phyloP scores from a whole-genome alignment of 306 rosid genomes.

The Prunus mongolica region DNA sequence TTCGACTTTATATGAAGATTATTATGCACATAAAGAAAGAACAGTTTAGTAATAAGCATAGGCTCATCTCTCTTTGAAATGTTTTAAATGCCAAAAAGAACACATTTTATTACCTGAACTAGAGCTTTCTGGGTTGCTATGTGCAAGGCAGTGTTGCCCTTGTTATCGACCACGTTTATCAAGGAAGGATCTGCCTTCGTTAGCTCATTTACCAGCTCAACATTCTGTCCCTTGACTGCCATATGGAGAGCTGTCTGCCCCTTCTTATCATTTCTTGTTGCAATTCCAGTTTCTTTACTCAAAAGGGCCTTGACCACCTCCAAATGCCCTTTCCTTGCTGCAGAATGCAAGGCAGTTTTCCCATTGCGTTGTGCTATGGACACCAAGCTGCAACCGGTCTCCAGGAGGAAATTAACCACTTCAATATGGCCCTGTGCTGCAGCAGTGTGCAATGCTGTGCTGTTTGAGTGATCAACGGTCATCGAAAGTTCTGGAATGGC shows the following conservation, averaged over 20 bases:
- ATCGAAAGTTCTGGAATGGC: conserved; percentile 62
- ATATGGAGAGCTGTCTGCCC: conserved; percentile 85
- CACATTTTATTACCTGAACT: conserved; percentile 39
- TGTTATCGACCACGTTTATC: conserved; percentile 55
- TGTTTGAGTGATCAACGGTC: conserved; percentile 73
- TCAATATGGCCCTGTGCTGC: conserved; percentile 67
- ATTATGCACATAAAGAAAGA: no score
- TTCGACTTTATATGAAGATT: background rate
- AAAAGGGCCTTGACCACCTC: conserved; percentile 58
- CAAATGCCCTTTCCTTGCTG: conserved; percentile 68
- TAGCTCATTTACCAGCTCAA: conserved; percentile 58
- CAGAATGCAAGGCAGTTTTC: conserved; percentile 77
- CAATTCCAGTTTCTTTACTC: conserved; percentile 51
- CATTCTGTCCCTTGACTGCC: conserved; percentile 73
- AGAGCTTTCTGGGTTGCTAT: conserved; percentile 67
- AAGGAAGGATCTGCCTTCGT: conserved; percentile 40
- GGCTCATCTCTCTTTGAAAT: background rate
- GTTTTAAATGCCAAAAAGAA: background rate
- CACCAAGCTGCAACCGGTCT: conserved; percentile 36
- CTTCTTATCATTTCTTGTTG: conserved; percentile 56
- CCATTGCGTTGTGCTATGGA: conserved; percentile 67
- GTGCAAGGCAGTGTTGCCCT: conserved; percentile 74
- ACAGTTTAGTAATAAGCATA: background rate
- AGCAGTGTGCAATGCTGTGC: conserved; percentile 79
- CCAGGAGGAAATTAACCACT: conserved; percentile 56